phyloP scores from a whole-genome alignment of 257 asterid species.

The Craterostigma plantagineum region DNA sequence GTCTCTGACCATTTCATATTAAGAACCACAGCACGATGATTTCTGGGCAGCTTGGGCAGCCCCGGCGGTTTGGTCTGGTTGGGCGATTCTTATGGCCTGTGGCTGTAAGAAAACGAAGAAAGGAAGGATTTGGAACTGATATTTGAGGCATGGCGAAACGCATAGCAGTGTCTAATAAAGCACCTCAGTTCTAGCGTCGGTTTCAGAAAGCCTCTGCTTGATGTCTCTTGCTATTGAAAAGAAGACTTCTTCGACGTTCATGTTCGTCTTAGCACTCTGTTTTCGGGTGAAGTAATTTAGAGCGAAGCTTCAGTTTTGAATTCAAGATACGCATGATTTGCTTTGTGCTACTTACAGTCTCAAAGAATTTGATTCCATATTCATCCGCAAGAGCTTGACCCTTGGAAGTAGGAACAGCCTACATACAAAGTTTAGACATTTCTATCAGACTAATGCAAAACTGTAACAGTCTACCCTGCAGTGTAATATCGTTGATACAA shows the following conservation, averaged over 20 bases:
- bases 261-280: constrained; percentile 79
- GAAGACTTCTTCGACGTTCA: constrained; percentile 84
- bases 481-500: too few species aligned
- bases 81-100: constrained; percentile 43
- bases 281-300: constrained; percentile 5
- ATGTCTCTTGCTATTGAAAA: constrained; percentile 69
- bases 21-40: constrained; percentile 72
- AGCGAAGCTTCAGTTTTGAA: neutral
- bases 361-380: constrained; percentile 72
- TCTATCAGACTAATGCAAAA: too few species aligned
- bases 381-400: constrained; percentile 89
- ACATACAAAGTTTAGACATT: constrained; percentile 2
- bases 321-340: neutral
- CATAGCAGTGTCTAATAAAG: neutral
- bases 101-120: constrained; percentile 26
- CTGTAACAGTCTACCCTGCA: too few species aligned
- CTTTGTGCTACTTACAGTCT: constrained; percentile 37
- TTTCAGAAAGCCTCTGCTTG: constrained; percentile 66
- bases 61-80: constrained; percentile 27
- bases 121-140: too few species aligned
- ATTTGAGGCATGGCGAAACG: neutral
- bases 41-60: constrained; percentile 42
- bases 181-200: constrained; percentile 68
- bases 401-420: constrained; percentile 66
- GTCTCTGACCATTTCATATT: constrained; percentile 1